Evolutionary conservation across 176 grass and related monocot species (phyloP), one percentile per base, ranked within the genome.

Genomic region (Coix lacrymajobi): DNA sequence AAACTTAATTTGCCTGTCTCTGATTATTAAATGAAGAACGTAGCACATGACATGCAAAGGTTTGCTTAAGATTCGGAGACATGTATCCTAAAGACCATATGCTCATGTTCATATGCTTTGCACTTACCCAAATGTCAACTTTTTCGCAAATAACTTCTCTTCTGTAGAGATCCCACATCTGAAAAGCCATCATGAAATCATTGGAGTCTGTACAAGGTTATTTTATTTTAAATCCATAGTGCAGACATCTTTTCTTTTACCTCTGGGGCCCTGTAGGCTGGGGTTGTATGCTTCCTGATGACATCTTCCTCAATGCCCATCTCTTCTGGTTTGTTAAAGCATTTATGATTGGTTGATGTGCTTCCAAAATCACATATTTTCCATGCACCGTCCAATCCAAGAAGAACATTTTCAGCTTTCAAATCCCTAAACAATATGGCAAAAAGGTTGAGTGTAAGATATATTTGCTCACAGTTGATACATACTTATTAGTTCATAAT

Each of bases 101-200:
- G 11, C 52, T 72, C 31, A 72, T 58, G 34, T 74, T 74, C 29
- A 74, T 61, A 79, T 84, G 30, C 31, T 84, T 66, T 38, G 37
- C 57, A 70, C 83, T 80, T 85, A 97, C 89, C 94, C 91, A 97
- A 76, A 97, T 91, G 51, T 97, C 94, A 1, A 93, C 94, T 63
- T 97, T 97, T 72, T 97, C 94, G 24, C 89, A 89, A 79, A 97
- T 91, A 80, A 97, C 83, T 80, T 97, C 94, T 86, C 71, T 97
- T 85, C 91, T 93, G 69, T 93, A 97, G 29, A 97, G 86, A 91
- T 97, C 94, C 91, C 94, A 97, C 91, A 97, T 97, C 94, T 97
- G 88, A 58, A 89, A 87, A 82, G 32, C 4, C 34, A 86, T 66
- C 17, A 74, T 69, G 75, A 30, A 26, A 73, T 56, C 11, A 79